These are phyloP conservation scores for Clarireedia homoeocarpa DNA, from an alignment of 2,329 filamentous ascomycete species.

Conservation along the genomic window DNA sequence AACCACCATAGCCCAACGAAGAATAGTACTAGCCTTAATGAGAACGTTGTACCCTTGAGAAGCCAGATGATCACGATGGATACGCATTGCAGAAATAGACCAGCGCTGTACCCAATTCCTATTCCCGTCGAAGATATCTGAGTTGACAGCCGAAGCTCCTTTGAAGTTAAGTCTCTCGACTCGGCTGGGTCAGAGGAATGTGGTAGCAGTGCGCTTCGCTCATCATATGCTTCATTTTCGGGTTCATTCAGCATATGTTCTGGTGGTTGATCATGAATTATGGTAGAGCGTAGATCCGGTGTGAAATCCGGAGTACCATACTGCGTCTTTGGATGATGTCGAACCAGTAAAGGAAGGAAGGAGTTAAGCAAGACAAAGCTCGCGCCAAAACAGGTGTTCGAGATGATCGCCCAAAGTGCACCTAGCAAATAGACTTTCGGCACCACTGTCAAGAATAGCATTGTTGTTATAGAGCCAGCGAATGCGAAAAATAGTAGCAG, in stretches of 20 bases:
- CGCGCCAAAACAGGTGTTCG: conserved; percentile 89
- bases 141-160: conserved; percentile 75
- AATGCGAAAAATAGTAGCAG: conserved; percentile 81
- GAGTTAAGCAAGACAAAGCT: conserved; percentile 95
- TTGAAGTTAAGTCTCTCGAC: conserved; percentile 41
- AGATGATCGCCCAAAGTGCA: conserved; percentile 76
- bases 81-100: conserved; percentile 73
- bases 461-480: conserved; percentile 71
- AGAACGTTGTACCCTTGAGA: conserved; percentile 72
- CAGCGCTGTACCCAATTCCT: conserved; percentile 86
- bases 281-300: conserved; percentile 20
- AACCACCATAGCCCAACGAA: conserved; percentile 90
- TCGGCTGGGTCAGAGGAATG: conserved; percentile 13
- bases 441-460: conserved; percentile 76
- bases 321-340: conserved; percentile 56
- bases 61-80: conserved; percentile 69
- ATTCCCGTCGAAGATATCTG: conserved; percentile 89
- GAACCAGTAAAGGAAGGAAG: conserved; percentile 83
- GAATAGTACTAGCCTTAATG: conserved; percentile 79
- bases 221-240: conserved; percentile 29
- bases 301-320: conserved; percentile 20
- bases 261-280: conserved; percentile 15
- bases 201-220: conserved; percentile 41
- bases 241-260: conserved; percentile 9
- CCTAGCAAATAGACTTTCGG: conserved; percentile 73